phyloP scores from a whole-genome alignment of 2,329 filamentous ascomycete genomes.

The Calonectria leucothoes region DNA sequence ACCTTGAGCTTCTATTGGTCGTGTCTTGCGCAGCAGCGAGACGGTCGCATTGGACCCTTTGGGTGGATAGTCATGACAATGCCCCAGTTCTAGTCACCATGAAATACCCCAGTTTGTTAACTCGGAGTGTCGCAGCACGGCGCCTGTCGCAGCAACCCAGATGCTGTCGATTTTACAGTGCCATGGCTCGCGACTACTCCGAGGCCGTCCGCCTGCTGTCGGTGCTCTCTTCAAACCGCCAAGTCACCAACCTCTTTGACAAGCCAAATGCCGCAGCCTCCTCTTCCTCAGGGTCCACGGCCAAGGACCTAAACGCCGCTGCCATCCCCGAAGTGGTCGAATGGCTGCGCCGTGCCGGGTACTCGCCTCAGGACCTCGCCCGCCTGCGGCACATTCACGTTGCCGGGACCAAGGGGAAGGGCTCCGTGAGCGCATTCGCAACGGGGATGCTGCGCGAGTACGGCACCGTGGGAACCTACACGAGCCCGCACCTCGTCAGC shows the following conservation, averaged over 20 bases:
- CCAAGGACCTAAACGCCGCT: constrained; percentile 70
- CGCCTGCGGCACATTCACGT: constrained; percentile 76
- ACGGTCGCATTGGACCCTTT: not conserved
- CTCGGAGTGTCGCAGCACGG: not conserved
- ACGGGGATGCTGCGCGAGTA: constrained; percentile 77
- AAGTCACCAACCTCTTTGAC: constrained; percentile 66
- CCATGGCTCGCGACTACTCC: constrained; percentile 59
- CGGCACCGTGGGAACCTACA: constrained; percentile 77
- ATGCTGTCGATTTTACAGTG: constrained; percentile 24
- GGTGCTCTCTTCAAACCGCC: constrained; percentile 82
- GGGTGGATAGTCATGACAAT: not conserved
- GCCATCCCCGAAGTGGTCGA: constrained; percentile 86
- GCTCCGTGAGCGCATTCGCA: constrained; percentile 86
- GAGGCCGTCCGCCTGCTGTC: constrained; percentile 81
- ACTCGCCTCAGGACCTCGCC: constrained; percentile 64
- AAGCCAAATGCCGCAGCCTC: constrained; percentile 42
- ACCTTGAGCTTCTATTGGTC: not conserved
- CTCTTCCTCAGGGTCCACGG: constrained; percentile 55
- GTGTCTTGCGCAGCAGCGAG: not conserved
- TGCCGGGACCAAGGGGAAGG: constrained; percentile 95
- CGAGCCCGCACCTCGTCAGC: constrained; percentile 85
- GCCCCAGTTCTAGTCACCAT: not conserved
- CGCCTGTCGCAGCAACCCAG: constrained; percentile 11
- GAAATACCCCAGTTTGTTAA: not conserved
- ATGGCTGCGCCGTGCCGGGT: constrained; percentile 81